phyloP scores from a whole-genome alignment of 257 asterid species.

The Solanum pinnatisectum region DNA sequence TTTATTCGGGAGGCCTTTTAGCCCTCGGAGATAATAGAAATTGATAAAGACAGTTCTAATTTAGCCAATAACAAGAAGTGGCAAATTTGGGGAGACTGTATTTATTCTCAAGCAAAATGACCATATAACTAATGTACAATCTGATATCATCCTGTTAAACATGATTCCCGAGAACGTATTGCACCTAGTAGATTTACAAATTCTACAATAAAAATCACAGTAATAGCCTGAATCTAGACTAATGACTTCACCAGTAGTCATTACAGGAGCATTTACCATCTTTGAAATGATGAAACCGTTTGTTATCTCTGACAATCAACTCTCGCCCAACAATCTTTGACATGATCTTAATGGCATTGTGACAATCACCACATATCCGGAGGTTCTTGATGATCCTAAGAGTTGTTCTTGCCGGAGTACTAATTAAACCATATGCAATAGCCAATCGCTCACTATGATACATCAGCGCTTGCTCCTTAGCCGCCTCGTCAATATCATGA shows the following conservation, averaged over 20 bases:
- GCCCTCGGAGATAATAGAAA: background rate
- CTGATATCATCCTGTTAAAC: background rate
- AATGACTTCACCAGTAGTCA: constrained; percentile 9
- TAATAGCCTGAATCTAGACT: background rate
- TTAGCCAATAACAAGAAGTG: background rate
- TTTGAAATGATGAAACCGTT: constrained; percentile 13
- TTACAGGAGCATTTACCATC: constrained; percentile 13
- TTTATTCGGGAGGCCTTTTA: background rate
- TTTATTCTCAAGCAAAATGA: background rate
- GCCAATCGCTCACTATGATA: constrained; percentile 19
- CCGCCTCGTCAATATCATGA: constrained; percentile 12
- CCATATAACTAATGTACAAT: background rate
- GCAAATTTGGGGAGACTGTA: background rate
- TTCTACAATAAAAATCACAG: background rate
- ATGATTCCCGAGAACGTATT: background rate
- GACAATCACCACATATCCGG: constrained; percentile 13
- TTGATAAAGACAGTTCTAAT: background rate
- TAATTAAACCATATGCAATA: constrained; percentile 15
- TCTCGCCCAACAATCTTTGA: constrained; percentile 15
- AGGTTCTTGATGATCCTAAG: constrained; percentile 16
- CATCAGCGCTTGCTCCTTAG: constrained; percentile 14
- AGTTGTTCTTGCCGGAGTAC: constrained; percentile 12
- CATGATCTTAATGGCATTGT: constrained; percentile 14
- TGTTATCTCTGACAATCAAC: constrained; percentile 15
- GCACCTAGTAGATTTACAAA: background rate